Percentiles rank a stretch among this genome's conserved stretches.
phyloP scores from a whole-genome alignment of 2,329 filamentous ascomycete genomes.

The Phoma herbarum region DNA sequence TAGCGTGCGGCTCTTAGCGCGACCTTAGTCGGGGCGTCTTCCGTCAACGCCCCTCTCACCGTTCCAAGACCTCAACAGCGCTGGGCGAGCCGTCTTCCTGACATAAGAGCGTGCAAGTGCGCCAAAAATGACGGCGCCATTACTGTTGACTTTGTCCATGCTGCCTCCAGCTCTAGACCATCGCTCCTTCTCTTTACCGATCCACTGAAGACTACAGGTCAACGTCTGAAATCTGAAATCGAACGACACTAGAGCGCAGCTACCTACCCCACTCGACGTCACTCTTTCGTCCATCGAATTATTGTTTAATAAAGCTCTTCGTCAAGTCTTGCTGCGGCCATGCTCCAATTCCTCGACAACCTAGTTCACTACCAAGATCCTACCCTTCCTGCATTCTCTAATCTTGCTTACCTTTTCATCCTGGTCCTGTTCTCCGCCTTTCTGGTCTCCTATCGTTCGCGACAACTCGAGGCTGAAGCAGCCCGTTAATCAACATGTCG shows the following conservation, averaged over 20 bases:
- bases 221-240: slow-evolving; percentile 6
- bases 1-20: slow-evolving; percentile 14
- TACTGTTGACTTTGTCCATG: background rate
- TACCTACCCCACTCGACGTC: slow-evolving; percentile 22
- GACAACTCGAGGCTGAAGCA: slow-evolving; percentile 22
- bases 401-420: slow-evolving; percentile 41
- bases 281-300: slow-evolving; percentile 15
- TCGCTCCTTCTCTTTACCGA: background rate
- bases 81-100: slow-evolving; percentile 1
- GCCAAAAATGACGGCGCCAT: slow-evolving; percentile 3
- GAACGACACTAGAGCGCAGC: slow-evolving; percentile 15
- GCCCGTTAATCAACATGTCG: slow-evolving; percentile 25
- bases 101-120: slow-evolving; percentile 3
- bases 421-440: slow-evolving; percentile 37
- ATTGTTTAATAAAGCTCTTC: slow-evolving; percentile 8
- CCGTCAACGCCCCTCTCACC: slow-evolving; percentile 1
- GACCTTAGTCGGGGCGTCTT: slow-evolving; percentile 1
- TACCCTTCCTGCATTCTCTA: slow-evolving; percentile 42
- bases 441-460: slow-evolving; percentile 37
- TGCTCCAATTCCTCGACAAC: slow-evolving; percentile 42
- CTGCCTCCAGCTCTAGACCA: background rate
- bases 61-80: slow-evolving; percentile 11
- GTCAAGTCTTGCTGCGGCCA: slow-evolving; percentile 17
- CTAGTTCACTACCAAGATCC: slow-evolving; percentile 44
- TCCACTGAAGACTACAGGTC: background rate